These are phyloP conservation scores for Tylopilus cervinicoccineus DNA, from an alignment of 768 basidiomycete genomes.

Conservation along the genomic window DNA sequence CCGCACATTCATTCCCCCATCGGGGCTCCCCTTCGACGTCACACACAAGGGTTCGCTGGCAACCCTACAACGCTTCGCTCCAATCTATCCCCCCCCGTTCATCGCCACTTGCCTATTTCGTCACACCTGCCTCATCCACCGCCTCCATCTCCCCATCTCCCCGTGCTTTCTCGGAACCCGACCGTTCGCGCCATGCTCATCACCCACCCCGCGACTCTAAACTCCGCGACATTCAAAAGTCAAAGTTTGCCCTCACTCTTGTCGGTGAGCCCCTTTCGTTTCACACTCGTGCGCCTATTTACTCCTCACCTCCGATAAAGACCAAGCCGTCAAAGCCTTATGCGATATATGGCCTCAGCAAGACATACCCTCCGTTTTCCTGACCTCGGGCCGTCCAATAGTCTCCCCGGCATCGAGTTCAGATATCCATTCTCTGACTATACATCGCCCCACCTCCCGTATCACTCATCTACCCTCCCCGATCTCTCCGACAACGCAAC, in stretches of 20 bases:
- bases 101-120: conserved; percentile 40
- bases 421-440: conserved; percentile 1
- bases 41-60: conserved; percentile 73
- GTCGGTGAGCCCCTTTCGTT: conserved; percentile 52
- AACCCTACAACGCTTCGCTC: conserved; percentile 60
- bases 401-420: conserved; percentile 13
- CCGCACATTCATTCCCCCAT: conserved; percentile 58
- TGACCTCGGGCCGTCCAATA: conserved; percentile 33
- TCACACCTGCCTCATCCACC: conserved; percentile 58
- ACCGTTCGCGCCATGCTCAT: conserved; percentile 28
- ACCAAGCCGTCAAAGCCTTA: conserved; percentile 75
- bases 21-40: conserved; percentile 62
- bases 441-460: conserved; percentile 12
- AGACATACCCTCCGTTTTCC: conserved; percentile 62
- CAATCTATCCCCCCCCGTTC: conserved; percentile 34
- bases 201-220: conserved; percentile 34
- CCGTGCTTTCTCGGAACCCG: conserved; percentile 35
- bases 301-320: conserved; percentile 34
- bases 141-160: conserved; percentile 43
- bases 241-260: conserved; percentile 61
- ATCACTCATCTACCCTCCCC: conserved; percentile 52
- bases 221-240: conserved; percentile 48
- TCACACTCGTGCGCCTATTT: conserved; percentile 7
- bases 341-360: conserved; percentile 80
- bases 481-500: conserved; percentile 46